Conservation (phyloP, 495 filamentous ascomycete species). For the Hyaloscypha variabilis region DNA sequence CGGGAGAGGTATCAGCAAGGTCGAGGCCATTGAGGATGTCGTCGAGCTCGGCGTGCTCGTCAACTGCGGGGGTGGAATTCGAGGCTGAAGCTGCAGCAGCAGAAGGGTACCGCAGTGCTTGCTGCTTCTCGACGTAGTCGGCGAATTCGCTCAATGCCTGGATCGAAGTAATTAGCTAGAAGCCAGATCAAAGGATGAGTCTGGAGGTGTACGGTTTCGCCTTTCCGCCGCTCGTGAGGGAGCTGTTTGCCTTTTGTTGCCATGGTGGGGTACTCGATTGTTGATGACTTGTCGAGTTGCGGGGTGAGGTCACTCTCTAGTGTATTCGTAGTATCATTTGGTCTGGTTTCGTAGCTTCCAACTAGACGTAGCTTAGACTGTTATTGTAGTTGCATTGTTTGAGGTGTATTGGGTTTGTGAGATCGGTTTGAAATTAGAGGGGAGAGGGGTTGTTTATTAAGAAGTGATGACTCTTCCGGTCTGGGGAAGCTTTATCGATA, state of each 20-base stretch:
- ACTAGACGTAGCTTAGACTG: background rate
- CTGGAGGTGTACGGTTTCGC: conserved; percentile 69
- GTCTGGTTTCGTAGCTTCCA: background rate
- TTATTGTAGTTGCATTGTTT: background rate
- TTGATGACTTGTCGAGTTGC: background rate
- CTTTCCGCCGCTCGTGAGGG: conserved; percentile 78
- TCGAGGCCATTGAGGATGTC: conserved; percentile 88
- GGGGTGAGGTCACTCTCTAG: conserved; percentile 8
- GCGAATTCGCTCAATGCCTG: conserved; percentile 96
- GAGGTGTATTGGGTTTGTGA: background rate
- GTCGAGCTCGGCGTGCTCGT: conserved; percentile 89
- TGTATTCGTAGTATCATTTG: conserved; percentile 34
- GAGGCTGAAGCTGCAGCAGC: conserved; percentile 39
- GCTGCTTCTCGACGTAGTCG: conserved; percentile 96
- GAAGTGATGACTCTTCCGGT: conserved; percentile 26
- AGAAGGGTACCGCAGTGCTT: conserved; percentile 62
- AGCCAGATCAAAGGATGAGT: background rate
- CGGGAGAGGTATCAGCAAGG: conserved; percentile 74
- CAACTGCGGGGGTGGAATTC: conserved; percentile 35
- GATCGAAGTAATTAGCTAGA: conserved; percentile 11
- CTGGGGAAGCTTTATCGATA: conserved; percentile 31
- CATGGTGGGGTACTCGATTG: conserved; percentile 43
- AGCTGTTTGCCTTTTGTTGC: conserved; percentile 62
- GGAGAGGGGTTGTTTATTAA: background rate
- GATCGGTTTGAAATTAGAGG: background rate